Conservation (phyloP, 352 stramenopile species). For the Pythium rhizo-oryzae region DNA sequence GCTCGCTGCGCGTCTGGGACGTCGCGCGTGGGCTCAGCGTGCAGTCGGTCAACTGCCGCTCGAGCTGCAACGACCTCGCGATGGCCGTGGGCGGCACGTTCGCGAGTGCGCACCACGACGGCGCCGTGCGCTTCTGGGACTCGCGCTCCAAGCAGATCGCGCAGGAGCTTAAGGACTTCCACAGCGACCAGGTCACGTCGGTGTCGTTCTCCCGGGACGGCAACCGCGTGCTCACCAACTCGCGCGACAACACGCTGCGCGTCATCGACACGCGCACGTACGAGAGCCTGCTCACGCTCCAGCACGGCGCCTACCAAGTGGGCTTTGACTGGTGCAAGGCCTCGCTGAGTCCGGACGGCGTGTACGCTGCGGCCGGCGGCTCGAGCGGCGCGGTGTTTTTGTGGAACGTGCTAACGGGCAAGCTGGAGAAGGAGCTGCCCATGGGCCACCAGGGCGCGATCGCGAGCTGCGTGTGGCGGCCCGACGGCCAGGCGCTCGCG, state of each 20-base stretch:
- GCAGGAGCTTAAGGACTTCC: constrained; percentile 55
- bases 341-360: constrained; percentile 70
- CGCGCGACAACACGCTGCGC: constrained; percentile 67
- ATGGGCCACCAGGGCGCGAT: constrained; percentile 69
- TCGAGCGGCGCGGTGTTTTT: constrained; percentile 62
- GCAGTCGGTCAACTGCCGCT: constrained; percentile 79
- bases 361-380: constrained; percentile 57
- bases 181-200: constrained; percentile 73
- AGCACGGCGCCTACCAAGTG: constrained; percentile 59
- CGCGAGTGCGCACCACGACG: constrained; percentile 80
- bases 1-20: constrained; percentile 81
- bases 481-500: constrained; percentile 59
- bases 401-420: constrained; percentile 58
- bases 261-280: constrained; percentile 75
- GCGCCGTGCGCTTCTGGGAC: constrained; percentile 80
- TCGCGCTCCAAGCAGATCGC: constrained; percentile 54
- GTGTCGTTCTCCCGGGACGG: constrained; percentile 60
- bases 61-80: constrained; percentile 82
- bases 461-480: constrained; percentile 78
- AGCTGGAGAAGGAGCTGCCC: constrained; percentile 59
- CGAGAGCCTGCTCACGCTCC: constrained; percentile 45
- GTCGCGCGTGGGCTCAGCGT: constrained; percentile 62
- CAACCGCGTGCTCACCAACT: constrained; percentile 69
- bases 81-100: constrained; percentile 64
- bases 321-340: constrained; percentile 84